Percentiles rank a stretch among this genome's conserved stretches.
These are phyloP conservation scores for Eutrema yunnanense DNA, from an alignment of 345 rosid species.

Conservation along the genomic window DNA sequence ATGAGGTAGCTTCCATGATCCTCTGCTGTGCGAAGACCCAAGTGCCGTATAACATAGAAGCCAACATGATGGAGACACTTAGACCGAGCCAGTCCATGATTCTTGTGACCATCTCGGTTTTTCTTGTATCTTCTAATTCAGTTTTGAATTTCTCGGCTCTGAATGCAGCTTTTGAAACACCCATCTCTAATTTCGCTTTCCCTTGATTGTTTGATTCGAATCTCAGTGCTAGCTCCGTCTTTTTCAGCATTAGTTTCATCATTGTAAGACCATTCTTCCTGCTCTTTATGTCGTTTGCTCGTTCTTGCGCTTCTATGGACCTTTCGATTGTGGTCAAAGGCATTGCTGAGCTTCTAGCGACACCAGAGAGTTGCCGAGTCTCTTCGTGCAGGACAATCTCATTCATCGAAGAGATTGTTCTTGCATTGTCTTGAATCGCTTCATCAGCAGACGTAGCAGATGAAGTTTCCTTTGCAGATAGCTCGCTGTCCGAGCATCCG, in stretches of 20 bases:
- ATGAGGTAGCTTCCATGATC: constrained; percentile 63
- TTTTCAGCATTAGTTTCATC: constrained; percentile 46
- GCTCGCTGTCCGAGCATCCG: constrained; percentile 32
- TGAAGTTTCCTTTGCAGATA: constrained; percentile 19
- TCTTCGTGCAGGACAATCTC: constrained; percentile 38
- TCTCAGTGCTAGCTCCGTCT: constrained; percentile 45
- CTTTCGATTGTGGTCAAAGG: constrained; percentile 39
- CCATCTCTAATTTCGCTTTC: constrained; percentile 68
- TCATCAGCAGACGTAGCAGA: constrained; percentile 27
- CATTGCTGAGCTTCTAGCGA: constrained; percentile 29
- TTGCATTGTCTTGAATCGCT: constrained; percentile 31
- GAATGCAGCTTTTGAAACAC: constrained; percentile 59
- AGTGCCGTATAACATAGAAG: constrained; percentile 51
- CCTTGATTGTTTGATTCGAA: constrained; percentile 51
- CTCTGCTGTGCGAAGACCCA: constrained; percentile 57
- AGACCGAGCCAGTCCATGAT: constrained; percentile 77
- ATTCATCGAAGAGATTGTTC: constrained; percentile 17
- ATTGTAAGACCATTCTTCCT: constrained; percentile 49
- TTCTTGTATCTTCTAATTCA: constrained; percentile 57
- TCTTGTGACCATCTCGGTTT: constrained; percentile 55
- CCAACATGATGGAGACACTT: constrained; percentile 56
- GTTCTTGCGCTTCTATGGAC: constrained; percentile 54
- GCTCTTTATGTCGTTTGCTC: constrained; percentile 69
- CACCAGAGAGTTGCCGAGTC: constrained; percentile 33
- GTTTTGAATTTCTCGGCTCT: constrained; percentile 68